Percentiles rank a stretch among this genome's conserved stretches.
Conservation (phyloP, 768 basidiomycete genomes). For the Naganishia antarctica region DNA sequence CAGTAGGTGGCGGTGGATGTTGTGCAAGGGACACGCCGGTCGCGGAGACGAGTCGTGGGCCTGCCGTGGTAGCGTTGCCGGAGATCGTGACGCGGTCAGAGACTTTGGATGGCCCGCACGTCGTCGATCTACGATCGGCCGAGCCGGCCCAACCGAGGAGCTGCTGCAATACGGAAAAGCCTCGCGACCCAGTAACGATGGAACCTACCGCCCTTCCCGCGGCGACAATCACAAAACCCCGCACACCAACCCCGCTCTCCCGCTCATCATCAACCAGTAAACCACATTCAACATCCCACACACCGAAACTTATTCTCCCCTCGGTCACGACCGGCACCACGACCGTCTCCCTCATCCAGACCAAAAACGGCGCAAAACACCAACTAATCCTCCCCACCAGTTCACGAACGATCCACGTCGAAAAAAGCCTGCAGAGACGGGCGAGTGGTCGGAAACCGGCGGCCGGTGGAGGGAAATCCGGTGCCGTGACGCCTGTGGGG, state of each 20-base stretch:
- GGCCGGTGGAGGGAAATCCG: neutral
- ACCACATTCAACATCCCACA: neutral
- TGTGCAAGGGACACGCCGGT: neutral
- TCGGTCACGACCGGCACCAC: neutral
- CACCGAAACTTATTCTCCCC: conserved; percentile 4
- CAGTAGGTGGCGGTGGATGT: neutral
- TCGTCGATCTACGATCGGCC: no score
- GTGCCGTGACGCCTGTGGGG: neutral
- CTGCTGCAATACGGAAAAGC: neutral
- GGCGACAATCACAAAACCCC: no score
- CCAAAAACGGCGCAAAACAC: conserved; percentile 18
- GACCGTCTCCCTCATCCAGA: conserved; percentile 6
- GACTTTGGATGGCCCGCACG: neutral
- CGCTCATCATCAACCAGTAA: conserved; percentile 3
- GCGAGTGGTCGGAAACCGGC: neutral
- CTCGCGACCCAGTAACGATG: no score
- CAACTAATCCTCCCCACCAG: conserved; percentile 10
- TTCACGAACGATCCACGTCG: conserved; percentile 12
- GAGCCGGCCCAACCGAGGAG: neutral
- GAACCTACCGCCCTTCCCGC: no score
- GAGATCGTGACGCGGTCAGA: neutral
- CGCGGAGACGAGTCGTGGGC: neutral
- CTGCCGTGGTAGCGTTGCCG: no score
- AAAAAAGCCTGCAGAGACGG: conserved; percentile 10
- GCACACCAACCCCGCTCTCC: neutral